Base-by-base conservation (phyloP, 2,329 filamentous ascomycete species). In the Thermomyces lanuginosus region DNA sequence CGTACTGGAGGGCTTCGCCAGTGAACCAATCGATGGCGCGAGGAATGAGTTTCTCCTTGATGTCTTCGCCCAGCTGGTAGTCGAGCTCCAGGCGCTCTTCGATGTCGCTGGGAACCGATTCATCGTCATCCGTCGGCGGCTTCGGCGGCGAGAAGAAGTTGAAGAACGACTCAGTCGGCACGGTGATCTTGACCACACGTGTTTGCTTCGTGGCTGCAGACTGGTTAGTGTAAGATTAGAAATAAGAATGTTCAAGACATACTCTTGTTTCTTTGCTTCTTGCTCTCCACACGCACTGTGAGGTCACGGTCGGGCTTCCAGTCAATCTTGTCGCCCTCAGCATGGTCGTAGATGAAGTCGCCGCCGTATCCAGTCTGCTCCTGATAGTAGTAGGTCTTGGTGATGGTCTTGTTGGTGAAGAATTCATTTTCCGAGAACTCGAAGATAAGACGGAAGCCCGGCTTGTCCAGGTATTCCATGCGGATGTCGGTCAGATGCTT, bases 201-300 rank as follows among this genome's bases (percentile, higher is more conserved):
- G 89, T 98, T 58, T 98, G 89, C 67, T 98, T 98, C 42, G 89
- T 98, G 66, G 89, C 89, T 95, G 45, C 4, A 36, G 25, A 21
- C 20, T 29, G 33, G 12, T 33, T 25, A 33, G 31, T 16, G 27
- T 35, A 39, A 10, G 18, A 16, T 15, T 12, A n/a, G 7, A 14
- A 4, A 11, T 11, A 27, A 7, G n/a, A 11, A 8, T 5, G 19
- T 6, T 17, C 6, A 14, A 20, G 22, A 13, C 72, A 63, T 66
- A 98, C 89, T 95, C 73, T 95, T 98, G 64, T 98, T 98, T 39
- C 89, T 73, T 64, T 98, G 89, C 69, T 98, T 98, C 73, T 98
- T 98, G 68, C 82, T 91, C 68, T 98, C 89, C 34, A 95, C 65
- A 41, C 81, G 76, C 39, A 95, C 79, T 23, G 89, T 98, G 43